Conservation (phyloP, 805 yeast species). For the Kodamaea fukazawae region DNA sequence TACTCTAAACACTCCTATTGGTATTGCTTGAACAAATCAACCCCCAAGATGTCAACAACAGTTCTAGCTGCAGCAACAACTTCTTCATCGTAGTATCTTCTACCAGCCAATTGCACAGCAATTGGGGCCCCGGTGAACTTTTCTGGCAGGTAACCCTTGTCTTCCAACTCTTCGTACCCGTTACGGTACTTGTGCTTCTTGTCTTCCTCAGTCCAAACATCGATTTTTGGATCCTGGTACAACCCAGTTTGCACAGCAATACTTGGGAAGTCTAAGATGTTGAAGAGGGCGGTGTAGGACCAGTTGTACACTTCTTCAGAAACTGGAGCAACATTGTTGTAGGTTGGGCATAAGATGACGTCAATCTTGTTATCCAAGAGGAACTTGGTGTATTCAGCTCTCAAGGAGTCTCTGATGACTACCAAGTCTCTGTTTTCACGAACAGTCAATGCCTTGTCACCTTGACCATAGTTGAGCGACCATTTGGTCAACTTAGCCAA, state of each 20-base stretch:
- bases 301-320: slow-evolving; percentile 65
- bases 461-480: slow-evolving; percentile 57
- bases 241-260: slow-evolving; percentile 62
- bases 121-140: slow-evolving; percentile 53
- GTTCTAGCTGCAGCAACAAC: slow-evolving; percentile 48
- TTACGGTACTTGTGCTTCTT: slow-evolving; percentile 39
- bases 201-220: slow-evolving; percentile 41
- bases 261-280: slow-evolving; percentile 68
- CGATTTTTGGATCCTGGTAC: slow-evolving; percentile 53
- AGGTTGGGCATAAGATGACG: slow-evolving; percentile 64
- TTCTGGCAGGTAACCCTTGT: slow-evolving; percentile 46
- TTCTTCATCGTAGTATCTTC: slow-evolving; percentile 57
- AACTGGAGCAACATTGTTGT: slow-evolving; percentile 69
- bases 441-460: slow-evolving; percentile 41
- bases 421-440: slow-evolving; percentile 57
- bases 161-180: slow-evolving; percentile 48
- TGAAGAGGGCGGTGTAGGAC: slow-evolving; percentile 78
- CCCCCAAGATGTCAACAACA: slow-evolving; percentile 34
- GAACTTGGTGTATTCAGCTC: slow-evolving; percentile 54
- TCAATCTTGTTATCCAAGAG: slow-evolving; percentile 58
- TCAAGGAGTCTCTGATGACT: slow-evolving; percentile 53
- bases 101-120: slow-evolving; percentile 51
- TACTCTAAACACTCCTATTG: slow-evolving; percentile 1
- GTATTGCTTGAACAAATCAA: slow-evolving; percentile 23
- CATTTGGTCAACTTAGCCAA: slow-evolving; percentile 60